A percentile compares a stretch with the other conserved stretches of the same genome.
phyloP scores from a whole-genome alignment of 2,329 filamentous ascomycete species.

The Fusarium austroafricanum region DNA sequence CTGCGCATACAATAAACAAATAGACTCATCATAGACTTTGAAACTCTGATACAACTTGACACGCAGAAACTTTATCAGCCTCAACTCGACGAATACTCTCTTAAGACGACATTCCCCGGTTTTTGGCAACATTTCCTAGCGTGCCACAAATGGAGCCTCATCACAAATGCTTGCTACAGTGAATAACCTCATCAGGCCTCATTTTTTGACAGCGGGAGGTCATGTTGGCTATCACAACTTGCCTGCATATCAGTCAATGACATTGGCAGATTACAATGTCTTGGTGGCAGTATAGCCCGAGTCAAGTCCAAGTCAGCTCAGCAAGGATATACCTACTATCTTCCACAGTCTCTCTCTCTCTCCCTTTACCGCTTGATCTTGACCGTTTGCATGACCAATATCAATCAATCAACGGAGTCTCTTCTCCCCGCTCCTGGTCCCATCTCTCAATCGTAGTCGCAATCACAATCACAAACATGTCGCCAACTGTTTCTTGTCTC shows the following conservation, averaged over 20 bases:
- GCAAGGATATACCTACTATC: background rate
- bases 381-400: background rate
- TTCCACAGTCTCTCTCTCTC: background rate
- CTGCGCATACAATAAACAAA: background rate
- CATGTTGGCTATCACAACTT: background rate
- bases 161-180: slow-evolving; percentile 2
- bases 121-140: background rate
- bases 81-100: background rate
- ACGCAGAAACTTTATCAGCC: background rate
- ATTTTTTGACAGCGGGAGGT: slow-evolving; percentile 9
- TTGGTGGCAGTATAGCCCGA: background rate
- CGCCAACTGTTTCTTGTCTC: slow-evolving; percentile 1
- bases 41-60: background rate
- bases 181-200: slow-evolving; percentile 11
- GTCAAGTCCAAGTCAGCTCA: slow-evolving; percentile 1
- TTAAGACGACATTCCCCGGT: background rate
- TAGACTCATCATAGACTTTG: background rate
- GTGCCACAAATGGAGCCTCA: slow-evolving; percentile 3
- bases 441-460: background rate
- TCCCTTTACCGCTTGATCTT: background rate
- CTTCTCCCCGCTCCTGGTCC: background rate
- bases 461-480: background rate
- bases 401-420: background rate
- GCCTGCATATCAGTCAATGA: slow-evolving; percentile 1
- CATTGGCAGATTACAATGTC: slow-evolving; percentile 1